phyloP scores from a whole-genome alignment of 495 filamentous ascomycete genomes.

The Daldinia bambusicola region DNA sequence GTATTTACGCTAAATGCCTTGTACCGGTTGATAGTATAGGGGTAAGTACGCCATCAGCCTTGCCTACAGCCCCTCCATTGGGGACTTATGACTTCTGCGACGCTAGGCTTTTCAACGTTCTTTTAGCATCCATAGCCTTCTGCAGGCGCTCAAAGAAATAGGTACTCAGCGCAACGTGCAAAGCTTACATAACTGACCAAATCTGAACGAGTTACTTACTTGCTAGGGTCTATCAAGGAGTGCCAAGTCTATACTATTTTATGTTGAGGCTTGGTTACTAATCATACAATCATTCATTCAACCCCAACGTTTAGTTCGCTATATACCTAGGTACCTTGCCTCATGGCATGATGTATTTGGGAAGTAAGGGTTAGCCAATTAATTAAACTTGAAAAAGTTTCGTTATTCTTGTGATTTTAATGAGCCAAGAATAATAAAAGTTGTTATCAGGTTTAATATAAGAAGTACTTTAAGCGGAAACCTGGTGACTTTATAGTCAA shows the following conservation, averaged over 20 bases:
- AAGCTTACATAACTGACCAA: too few relatives aligned
- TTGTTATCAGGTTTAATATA: too few relatives aligned
- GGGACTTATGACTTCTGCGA: constrained; percentile 6
- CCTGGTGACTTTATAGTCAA: too few relatives aligned
- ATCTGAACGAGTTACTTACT: background rate
- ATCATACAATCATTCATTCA: background rate
- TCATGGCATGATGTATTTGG: background rate
- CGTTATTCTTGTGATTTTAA: background rate
- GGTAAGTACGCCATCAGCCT: constrained; percentile 23
- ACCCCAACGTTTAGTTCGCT: background rate
- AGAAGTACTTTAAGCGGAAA: too few relatives aligned
- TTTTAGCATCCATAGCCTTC: constrained; percentile 31
- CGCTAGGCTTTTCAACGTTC: constrained; percentile 22
- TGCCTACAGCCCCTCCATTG: constrained; percentile 22
- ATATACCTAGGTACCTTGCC: background rate
- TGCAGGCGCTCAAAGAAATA: background rate
- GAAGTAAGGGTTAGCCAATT: background rate
- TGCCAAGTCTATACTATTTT: too few relatives aligned
- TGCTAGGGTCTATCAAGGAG: too few relatives aligned
- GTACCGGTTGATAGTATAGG: constrained; percentile 12
- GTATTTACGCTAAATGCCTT: background rate
- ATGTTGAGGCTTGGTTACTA: too few relatives aligned
- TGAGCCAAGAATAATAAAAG: background rate
- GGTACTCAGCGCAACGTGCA: too few relatives aligned
- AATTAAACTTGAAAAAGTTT: background rate